Conservation (phyloP, 2,329 filamentous ascomycete species). For the Xylaria sp. region DNA sequence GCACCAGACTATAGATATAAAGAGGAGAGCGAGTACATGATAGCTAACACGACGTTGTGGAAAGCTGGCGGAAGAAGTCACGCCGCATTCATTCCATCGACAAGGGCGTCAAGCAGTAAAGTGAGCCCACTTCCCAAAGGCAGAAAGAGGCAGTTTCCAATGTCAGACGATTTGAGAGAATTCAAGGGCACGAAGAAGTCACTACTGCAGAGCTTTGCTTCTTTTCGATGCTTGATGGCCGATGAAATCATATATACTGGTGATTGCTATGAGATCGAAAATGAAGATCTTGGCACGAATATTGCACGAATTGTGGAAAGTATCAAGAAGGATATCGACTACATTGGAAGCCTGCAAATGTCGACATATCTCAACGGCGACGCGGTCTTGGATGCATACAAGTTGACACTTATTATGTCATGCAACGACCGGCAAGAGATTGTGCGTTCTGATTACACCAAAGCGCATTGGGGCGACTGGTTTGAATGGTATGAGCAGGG, state of each 20-base stretch:
- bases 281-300: conserved; percentile 4
- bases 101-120: conserved; percentile 3
- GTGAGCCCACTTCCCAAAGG: conserved; percentile 27
- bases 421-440: conserved; percentile 29
- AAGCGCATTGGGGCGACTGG: conserved; percentile 30
- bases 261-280: conserved; percentile 27
- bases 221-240: conserved; percentile 38
- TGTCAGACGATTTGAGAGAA: conserved; percentile 30
- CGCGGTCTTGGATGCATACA: conserved; percentile 28
- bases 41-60: conserved; percentile 21
- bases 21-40: conserved; percentile 26
- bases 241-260: conserved; percentile 42
- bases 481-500: conserved; percentile 30
- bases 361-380: conserved; percentile 32
- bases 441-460: conserved; percentile 21
- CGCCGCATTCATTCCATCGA: conserved; percentile 14
- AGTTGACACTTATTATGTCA: conserved; percentile 34
- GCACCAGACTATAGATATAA: conserved; percentile 37
- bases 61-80: conserved; percentile 21
- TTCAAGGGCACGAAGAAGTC: conserved; percentile 36
- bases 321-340: conserved; percentile 27
- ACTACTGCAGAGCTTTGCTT: conserved; percentile 41
- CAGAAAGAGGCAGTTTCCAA: conserved; percentile 17
- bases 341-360: background rate
- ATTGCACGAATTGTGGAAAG: conserved; percentile 17